Conservation (phyloP, 2,329 filamentous ascomycete species). For the Cercospora zeae-maydis region DNA sequence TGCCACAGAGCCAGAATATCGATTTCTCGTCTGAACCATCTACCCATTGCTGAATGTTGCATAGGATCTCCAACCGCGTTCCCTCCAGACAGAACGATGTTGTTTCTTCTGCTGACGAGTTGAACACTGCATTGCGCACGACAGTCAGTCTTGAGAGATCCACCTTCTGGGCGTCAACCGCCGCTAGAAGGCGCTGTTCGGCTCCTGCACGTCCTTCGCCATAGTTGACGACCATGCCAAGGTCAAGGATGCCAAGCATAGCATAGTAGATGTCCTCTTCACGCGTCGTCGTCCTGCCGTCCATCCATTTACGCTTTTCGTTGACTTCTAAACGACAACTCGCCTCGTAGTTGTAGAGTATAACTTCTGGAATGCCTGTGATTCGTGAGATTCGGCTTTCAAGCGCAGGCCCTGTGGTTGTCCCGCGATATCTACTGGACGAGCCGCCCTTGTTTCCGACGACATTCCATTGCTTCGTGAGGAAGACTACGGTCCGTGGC, state of each 20-base stretch:
- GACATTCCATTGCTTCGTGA: constrained; percentile 23
- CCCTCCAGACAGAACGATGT: background rate
- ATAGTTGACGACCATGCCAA: constrained; percentile 17
- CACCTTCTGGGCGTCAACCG: constrained; percentile 12
- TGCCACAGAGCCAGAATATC: background rate
- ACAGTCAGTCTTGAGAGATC: background rate
- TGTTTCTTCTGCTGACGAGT: background rate
- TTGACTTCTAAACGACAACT: constrained; percentile 11
- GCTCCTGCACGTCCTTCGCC: constrained; percentile 17
- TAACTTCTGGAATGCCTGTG: constrained; percentile 14
- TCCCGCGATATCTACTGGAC: background rate
- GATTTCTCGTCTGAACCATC: background rate
- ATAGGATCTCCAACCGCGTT: background rate
- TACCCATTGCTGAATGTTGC: background rate
- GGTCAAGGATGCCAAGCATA: constrained; percentile 20
- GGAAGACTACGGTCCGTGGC: constrained; percentile 21
- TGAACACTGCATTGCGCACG: background rate
- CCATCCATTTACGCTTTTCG: constrained; percentile 23
- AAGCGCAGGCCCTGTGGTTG: constrained; percentile 6
- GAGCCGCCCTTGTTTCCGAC: constrained; percentile 23
- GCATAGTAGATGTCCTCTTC: constrained; percentile 23
- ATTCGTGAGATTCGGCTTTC: constrained; percentile 12
- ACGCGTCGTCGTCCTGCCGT: constrained; percentile 16
- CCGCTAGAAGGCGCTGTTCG: constrained; percentile 14
- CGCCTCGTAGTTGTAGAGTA: constrained; percentile 15